A percentile compares a stretch with the other conserved stretches of the same genome.
These are phyloP conservation scores for Xylaria sp. DNA, from an alignment of 2,329 filamentous ascomycete species.

Conservation along the genomic window DNA sequence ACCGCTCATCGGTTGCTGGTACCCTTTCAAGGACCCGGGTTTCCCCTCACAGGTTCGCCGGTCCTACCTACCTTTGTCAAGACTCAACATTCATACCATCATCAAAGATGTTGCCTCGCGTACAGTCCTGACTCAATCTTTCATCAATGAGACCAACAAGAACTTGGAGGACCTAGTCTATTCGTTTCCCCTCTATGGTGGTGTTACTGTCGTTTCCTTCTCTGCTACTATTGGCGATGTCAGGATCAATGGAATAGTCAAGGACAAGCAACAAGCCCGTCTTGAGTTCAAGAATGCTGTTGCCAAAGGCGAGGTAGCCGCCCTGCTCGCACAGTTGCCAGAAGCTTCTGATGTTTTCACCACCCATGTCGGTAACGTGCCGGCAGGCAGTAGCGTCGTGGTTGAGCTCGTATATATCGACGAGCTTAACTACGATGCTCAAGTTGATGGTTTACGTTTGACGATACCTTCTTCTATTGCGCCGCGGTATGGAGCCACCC, in stretches of 20 bases:
- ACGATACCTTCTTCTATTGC: conserved; percentile 31
- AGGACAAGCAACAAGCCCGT: conserved; percentile 32
- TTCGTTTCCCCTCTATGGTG: conserved; percentile 30
- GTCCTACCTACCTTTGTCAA: conserved; percentile 22
- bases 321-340: conserved; percentile 30
- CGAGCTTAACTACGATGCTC: conserved; percentile 27
- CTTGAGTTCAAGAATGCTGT: conserved; percentile 23
- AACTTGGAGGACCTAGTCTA: conserved; percentile 28
- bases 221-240: conserved; percentile 23
- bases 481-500: conserved; percentile 28
- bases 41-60: conserved; percentile 5
- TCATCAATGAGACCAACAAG: conserved; percentile 19
- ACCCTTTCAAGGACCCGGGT: background rate
- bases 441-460: conserved; percentile 28
- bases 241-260: conserved; percentile 20
- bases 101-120: conserved; percentile 34
- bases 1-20: conserved; percentile 6
- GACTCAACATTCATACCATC: conserved; percentile 18
- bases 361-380: conserved; percentile 28
- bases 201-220: conserved; percentile 31
- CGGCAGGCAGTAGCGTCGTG: conserved; percentile 15
- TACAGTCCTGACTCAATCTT: conserved; percentile 27
- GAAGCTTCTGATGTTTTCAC: conserved; percentile 33
- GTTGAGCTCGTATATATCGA: conserved; percentile 31
- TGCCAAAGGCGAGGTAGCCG: conserved; percentile 16